Evolutionary conservation across 192 early-diverging fungal genomes (phyloP), one percentile per base, ranked within the genome.

Genomic region (Paraglomus brasilianum): DNA sequence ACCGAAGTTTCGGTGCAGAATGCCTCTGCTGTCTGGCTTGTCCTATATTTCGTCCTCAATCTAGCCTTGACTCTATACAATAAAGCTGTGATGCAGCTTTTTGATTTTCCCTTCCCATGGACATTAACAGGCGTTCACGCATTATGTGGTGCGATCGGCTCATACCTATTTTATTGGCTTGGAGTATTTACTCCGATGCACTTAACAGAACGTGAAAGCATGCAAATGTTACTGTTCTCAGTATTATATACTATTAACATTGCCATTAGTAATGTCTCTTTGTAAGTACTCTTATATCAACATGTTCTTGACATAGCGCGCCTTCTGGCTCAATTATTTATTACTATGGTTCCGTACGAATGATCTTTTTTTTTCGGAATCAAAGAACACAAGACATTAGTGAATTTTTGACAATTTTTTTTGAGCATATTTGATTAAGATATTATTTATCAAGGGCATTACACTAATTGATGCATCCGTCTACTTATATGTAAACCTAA

Each of bases 181-280:
- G 87, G 84, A 4, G 50, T 77, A 5, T 86, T 87, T 50, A 80
- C 76, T 14, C 89, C 88, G 13, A 61, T 70, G 24, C 57, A 72
- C 2, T 78, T 91, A 2, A 80, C 78, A n/a, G 72, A 72, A 42
- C 73, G 79, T 14, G 89, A 92, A 53, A 82, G 78, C 60, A 79
- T 83, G 75, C 71, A 87, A 42, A 84, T 95, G 80, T 68, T 87
- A 63, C 77, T 87, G 59, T 96, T 93, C 74, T 93, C 92, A 10
- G 77, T 91, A 30, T 85, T 96, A 1, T 96, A 93, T 71, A 96
- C 92, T 0, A 84, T 90, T 72, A 96, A 96, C 69, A 94, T 96
- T 73, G 92, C 91, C 24, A 86, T 91, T 5, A 89, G 87, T 70
- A 94, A 92, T 67, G 87, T 94, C 7, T 91, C 90, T 49, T 66